Percentiles rank a stretch among this genome's conserved stretches.
These are phyloP conservation scores for Calonectria pseudoturangicola DNA, from an alignment of 2,329 filamentous ascomycete genomes.

Conservation along the genomic window DNA sequence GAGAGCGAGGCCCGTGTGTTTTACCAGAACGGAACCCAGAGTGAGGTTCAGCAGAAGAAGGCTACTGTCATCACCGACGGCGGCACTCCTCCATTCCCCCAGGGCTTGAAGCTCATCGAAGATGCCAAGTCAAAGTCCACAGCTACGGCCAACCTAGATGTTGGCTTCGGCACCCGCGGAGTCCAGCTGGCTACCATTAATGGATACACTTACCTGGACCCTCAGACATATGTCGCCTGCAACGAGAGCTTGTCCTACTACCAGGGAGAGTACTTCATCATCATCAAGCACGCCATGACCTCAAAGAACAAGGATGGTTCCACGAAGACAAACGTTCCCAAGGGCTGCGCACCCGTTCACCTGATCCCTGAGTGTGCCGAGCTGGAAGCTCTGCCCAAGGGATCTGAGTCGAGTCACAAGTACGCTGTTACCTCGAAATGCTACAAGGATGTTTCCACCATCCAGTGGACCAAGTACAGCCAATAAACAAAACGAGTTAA, in stretches of 20 bases:
- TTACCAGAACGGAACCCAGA: slow-evolving; percentile 69
- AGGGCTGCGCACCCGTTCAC: slow-evolving; percentile 64
- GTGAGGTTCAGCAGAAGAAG: slow-evolving; percentile 55
- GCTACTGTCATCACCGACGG: slow-evolving; percentile 64
- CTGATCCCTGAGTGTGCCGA: slow-evolving; percentile 66
- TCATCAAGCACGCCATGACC: slow-evolving; percentile 62
- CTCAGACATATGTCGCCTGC: slow-evolving; percentile 65
- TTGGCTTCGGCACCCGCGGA: slow-evolving; percentile 60
- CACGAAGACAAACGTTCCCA: slow-evolving; percentile 43
- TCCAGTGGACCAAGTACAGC: slow-evolving; percentile 54
- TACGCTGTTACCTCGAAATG: slow-evolving; percentile 62
- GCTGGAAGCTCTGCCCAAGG: slow-evolving; percentile 60
- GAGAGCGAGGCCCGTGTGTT: slow-evolving; percentile 60
- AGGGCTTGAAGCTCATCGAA: slow-evolving; percentile 57
- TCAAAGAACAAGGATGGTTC: slow-evolving; percentile 42
- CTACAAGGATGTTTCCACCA: slow-evolving; percentile 61
- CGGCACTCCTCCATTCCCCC: slow-evolving; percentile 62
- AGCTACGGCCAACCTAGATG: slow-evolving; percentile 55
- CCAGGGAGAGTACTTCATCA: slow-evolving; percentile 58
- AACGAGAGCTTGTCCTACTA: slow-evolving; percentile 65
- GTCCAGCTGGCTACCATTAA: slow-evolving; percentile 56
- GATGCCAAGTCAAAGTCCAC: slow-evolving; percentile 59
- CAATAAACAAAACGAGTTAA: neutral
- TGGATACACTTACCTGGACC: slow-evolving; percentile 56
- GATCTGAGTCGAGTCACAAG: slow-evolving; percentile 62